These are phyloP conservation scores for Metarhizium sp. DNA, from an alignment of 2,329 filamentous ascomycete genomes.

Conservation along the genomic window DNA sequence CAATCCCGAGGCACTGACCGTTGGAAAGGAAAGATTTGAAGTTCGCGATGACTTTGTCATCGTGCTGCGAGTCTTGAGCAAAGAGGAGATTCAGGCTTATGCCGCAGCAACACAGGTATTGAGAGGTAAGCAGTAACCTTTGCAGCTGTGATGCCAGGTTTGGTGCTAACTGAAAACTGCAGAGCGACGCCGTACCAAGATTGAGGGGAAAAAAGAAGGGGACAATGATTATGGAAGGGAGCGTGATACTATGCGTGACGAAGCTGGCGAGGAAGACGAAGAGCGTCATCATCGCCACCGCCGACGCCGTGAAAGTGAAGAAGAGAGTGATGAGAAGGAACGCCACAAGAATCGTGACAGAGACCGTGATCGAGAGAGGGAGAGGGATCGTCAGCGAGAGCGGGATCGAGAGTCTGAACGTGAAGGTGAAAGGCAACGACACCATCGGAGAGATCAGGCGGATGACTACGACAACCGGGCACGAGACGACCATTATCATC, in stretches of 20 bases:
- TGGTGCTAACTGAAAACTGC: constrained; percentile 1
- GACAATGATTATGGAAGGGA: constrained; percentile 20
- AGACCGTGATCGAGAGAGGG: neutral
- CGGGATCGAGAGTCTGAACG: constrained; percentile 6
- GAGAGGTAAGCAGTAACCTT: constrained; percentile 48
- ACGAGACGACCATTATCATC: constrained; percentile 8
- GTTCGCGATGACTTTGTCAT: constrained; percentile 91
- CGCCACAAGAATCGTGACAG: constrained; percentile 2
- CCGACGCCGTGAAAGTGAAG: constrained; percentile 15
- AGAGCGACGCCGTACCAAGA: constrained; percentile 24
- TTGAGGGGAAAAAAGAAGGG: constrained; percentile 27
- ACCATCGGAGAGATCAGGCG: constrained; percentile 12
- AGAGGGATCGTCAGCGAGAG: constrained; percentile 1
- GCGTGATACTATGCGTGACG: constrained; percentile 10
- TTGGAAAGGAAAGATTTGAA: constrained; percentile 85
- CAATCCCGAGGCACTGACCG: constrained; percentile 77
- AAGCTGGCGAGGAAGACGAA: constrained; percentile 16
- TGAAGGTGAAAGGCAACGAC: constrained; percentile 12
- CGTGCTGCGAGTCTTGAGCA: constrained; percentile 75
- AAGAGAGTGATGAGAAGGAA: constrained; percentile 6
- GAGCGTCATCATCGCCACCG: constrained; percentile 22
- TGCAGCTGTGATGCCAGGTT: neutral
- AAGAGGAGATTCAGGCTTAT: constrained; percentile 84
- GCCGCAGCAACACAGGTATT: constrained; percentile 73
- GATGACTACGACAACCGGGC: constrained; percentile 11